Evolutionary conservation across 805 yeast genomes (phyloP).

Genomic region (Sugiyamaella marilandica): DNA sequence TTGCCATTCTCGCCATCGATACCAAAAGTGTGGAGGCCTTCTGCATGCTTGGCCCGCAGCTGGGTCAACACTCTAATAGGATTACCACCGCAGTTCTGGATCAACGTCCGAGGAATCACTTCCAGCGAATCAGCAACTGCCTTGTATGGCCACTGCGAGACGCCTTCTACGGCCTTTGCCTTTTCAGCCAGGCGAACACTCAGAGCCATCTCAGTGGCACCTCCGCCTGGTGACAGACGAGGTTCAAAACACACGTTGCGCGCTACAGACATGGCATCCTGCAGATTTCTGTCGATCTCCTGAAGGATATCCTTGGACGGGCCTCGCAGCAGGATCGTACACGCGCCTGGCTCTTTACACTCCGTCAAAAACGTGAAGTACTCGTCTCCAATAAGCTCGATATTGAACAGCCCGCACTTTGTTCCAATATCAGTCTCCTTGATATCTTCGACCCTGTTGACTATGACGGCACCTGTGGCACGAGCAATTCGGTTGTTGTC

Average conservation of each 20-base stretch:
- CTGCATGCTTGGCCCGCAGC: conserved; percentile 93
- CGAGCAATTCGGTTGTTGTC: conserved; percentile 96
- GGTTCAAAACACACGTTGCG: conserved; percentile 95
- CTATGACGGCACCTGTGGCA: conserved; percentile 96
- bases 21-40: conserved; percentile 81
- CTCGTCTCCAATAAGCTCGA: conserved; percentile 95
- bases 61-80: conserved; percentile 86
- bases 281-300: conserved; percentile 94
- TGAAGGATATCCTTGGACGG: conserved; percentile 95
- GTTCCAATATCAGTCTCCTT: conserved; percentile 87
- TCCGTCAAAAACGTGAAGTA: conserved; percentile 81
- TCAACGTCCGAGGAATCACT: conserved; percentile 94
- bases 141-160: conserved; percentile 97
- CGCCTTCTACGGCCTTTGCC: conserved; percentile 90
- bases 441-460: conserved; percentile 90
- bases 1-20: conserved; percentile 93
- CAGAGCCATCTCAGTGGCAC: conserved; percentile 99
- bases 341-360: conserved; percentile 84
- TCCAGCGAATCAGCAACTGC: conserved; percentile 99
- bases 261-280: conserved; percentile 98
- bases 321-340: conserved; percentile 89
- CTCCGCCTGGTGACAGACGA: conserved; percentile 95
- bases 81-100: conserved; percentile 97
- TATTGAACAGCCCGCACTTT: conserved; percentile 84
- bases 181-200: conserved; percentile 80